Conservation (phyloP, 2,329 filamentous ascomycete genomes). For the Talaromyces atroroseus region DNA sequence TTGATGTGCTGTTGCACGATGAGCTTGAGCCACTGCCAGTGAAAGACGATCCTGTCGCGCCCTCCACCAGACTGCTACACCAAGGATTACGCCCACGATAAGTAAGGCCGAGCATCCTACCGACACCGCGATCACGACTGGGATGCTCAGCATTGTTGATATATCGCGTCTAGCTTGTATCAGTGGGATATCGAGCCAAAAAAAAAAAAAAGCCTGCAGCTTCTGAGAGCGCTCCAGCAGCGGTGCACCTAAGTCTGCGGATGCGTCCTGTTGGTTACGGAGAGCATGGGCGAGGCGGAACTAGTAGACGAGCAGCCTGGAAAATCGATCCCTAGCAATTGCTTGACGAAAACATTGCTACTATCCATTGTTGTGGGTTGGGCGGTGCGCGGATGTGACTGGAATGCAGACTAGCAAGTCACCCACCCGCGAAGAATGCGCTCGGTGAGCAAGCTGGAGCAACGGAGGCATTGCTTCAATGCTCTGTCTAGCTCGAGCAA, state of each 20-base stretch:
- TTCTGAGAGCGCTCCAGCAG: neutral
- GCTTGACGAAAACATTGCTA: neutral
- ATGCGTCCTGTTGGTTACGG: slow-evolving; percentile 2
- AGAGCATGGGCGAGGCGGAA: slow-evolving; percentile 3
- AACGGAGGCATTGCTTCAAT: neutral
- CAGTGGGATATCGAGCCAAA: neutral
- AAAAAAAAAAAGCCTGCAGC: neutral
- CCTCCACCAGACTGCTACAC: slow-evolving; percentile 31
- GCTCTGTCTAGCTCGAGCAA: neutral
- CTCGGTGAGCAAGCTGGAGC: neutral
- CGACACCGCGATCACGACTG: slow-evolving; percentile 30
- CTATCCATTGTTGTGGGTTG: slow-evolving; percentile 7
- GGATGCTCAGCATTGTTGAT: slow-evolving; percentile 28
- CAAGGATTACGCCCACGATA: slow-evolving; percentile 27
- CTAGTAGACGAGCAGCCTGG: neutral
- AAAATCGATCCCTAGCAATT: neutral
- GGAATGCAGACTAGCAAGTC: slow-evolving; percentile 12
- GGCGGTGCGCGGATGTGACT: neutral
- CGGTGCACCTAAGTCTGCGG: slow-evolving; percentile 1
- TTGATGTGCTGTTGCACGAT: slow-evolving; percentile 22
- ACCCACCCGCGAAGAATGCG: slow-evolving; percentile 14
- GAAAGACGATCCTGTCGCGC: slow-evolving; percentile 30
- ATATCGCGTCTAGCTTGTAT: neutral
- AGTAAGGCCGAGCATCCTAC: slow-evolving; percentile 30
- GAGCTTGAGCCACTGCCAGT: slow-evolving; percentile 21